phyloP scores from a whole-genome alignment of 306 rosid genomes.

The Datisca glomerata region DNA sequence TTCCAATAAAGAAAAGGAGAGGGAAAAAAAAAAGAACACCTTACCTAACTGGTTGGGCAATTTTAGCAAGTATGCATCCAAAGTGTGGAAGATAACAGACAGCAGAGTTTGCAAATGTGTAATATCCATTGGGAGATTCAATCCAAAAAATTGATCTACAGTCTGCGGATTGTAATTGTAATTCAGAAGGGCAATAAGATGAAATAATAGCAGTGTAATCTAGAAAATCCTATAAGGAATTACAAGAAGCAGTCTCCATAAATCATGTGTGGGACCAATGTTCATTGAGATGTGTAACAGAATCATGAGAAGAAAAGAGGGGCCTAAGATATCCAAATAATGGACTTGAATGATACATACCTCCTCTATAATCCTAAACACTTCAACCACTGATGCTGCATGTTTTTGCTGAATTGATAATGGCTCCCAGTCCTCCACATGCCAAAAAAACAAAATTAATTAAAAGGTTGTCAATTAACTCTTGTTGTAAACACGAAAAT shows the following conservation, averaged over 20 bases:
- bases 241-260: background rate
- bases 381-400: conserved; percentile 40
- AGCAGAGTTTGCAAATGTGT: conserved; percentile 49
- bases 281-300: background rate
- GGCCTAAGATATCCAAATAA: background rate
- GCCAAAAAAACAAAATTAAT: conserved; percentile 3
- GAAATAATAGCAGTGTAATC: background rate
- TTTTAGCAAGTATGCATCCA: conserved; percentile 37
- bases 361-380: conserved; percentile 48
- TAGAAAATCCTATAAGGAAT: background rate
- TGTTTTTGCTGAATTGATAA: conserved; percentile 42
- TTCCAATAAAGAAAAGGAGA: no score
- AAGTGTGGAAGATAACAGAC: conserved; percentile 36
- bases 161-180: conserved; percentile 27
- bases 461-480: conserved; percentile 1
- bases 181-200: conserved; percentile 1
- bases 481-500: background rate
- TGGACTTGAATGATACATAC: conserved; percentile 18
- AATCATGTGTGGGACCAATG: background rate
- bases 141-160: conserved; percentile 44
- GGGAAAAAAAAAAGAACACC: conserved; percentile 1
- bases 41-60: conserved; percentile 40
- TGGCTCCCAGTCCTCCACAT: conserved; percentile 44
- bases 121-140: conserved; percentile 42
- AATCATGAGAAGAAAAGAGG: conserved; percentile 1